A percentile compares a stretch with the other conserved stretches of the same genome.
These are phyloP conservation scores for Onygenales sp. DNA, from an alignment of 2,329 filamentous ascomycete genomes.

Conservation along the genomic window DNA sequence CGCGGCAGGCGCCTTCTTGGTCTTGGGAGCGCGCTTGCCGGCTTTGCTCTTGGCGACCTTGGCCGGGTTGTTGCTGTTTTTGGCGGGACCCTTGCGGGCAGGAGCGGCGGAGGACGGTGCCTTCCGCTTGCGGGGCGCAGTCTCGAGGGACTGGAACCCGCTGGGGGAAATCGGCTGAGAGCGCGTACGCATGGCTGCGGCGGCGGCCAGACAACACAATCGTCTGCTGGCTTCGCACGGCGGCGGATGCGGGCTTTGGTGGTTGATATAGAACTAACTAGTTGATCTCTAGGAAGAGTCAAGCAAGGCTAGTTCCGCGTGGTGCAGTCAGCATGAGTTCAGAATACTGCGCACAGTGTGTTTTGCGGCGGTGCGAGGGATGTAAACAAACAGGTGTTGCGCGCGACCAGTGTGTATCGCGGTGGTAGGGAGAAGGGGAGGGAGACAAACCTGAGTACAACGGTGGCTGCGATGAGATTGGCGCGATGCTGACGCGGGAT, in stretches of 20 bases:
- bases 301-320: no score
- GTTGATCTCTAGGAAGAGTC: no score
- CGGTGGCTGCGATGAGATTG: no score
- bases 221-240: not conserved
- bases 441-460: no score
- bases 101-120: conserved; percentile 11
- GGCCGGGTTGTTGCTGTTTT: conserved; percentile 5
- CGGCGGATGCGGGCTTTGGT: not conserved
- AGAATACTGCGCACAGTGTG: no score
- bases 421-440: no score
- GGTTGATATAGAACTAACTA: not conserved
- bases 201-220: not conserved
- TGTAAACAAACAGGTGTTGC: no score
- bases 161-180: conserved; percentile 28
- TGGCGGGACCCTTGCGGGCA: conserved; percentile 8
- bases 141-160: conserved; percentile 24
- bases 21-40: conserved; percentile 10
- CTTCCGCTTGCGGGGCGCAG: conserved; percentile 6
- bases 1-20: not conserved
- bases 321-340: no score
- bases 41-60: conserved; percentile 4
- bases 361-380: no score
- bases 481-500: no score
- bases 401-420: no score
- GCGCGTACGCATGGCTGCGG: conserved; percentile 26